Conservation (phyloP, 2,329 filamentous ascomycete species). For the Cladorrhinum sp. region DNA sequence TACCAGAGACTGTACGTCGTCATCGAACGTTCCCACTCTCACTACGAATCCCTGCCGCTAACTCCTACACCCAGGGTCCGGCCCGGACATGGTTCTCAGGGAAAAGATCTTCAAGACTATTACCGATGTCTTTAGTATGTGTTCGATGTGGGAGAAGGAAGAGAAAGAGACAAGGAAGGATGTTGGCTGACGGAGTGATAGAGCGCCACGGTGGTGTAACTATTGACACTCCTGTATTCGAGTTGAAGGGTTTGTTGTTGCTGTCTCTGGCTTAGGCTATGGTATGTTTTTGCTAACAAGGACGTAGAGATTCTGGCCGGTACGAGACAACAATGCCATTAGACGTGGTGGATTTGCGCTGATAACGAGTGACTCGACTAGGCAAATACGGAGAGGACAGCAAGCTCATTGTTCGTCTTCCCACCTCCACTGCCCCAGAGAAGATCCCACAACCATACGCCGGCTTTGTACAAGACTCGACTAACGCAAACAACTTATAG, state of each 20-base stretch:
- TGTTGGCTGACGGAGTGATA: slow-evolving; percentile 23
- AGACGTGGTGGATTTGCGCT: slow-evolving; percentile 2
- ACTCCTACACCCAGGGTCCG: slow-evolving; percentile 43
- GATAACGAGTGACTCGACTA: slow-evolving; percentile 33
- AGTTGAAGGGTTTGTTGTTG: slow-evolving; percentile 53
- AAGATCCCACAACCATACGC: background rate
- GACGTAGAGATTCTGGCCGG: slow-evolving; percentile 24
- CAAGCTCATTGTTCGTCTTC: slow-evolving; percentile 42
- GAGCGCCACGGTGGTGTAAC: slow-evolving; percentile 65
- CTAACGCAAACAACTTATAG: slow-evolving; percentile 23
- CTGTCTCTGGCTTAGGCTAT: background rate
- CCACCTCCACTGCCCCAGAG: background rate
- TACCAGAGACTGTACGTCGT: slow-evolving; percentile 57
- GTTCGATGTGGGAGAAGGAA: background rate
- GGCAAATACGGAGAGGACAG: slow-evolving; percentile 81
- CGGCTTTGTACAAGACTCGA: background rate
- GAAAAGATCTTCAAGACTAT: slow-evolving; percentile 28
- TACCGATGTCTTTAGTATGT: slow-evolving; percentile 27
- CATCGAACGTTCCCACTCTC: background rate
- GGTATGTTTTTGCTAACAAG: slow-evolving; percentile 35
- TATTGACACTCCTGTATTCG: slow-evolving; percentile 73
- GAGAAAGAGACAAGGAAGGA: background rate
- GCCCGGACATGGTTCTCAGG: slow-evolving; percentile 61
- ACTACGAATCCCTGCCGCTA: slow-evolving; percentile 4
- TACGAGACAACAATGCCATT: background rate